Evolutionary conservation across 345 rosid genomes (phyloP).

Genomic region (Rhodamnia argentea): DNA sequence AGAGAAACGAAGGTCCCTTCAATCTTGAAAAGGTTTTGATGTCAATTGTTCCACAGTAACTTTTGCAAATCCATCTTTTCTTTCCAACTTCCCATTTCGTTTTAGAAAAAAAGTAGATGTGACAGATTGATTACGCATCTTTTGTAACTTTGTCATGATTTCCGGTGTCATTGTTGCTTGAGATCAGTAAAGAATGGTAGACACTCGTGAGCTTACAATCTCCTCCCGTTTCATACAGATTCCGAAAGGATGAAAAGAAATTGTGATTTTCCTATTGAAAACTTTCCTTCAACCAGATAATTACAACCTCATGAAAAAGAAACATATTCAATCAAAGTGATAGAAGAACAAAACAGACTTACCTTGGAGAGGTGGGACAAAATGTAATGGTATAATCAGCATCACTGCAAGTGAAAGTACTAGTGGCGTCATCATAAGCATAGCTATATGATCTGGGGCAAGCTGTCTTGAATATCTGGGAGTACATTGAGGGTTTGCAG

Average conservation of each 20-base stretch:
- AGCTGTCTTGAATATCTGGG: slow-evolving; percentile 48
- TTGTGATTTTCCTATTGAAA: not conserved
- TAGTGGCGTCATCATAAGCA: slow-evolving; percentile 64
- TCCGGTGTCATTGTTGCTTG: not conserved
- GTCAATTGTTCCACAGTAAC: not conserved
- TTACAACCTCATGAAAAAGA: not conserved
- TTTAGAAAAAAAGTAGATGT: not conserved
- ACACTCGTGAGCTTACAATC: not conserved
- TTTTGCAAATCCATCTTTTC: not conserved
- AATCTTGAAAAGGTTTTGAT: not conserved
- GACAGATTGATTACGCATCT: not conserved
- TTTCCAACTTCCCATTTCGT: not conserved
- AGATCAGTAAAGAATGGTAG: not conserved
- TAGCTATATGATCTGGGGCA: slow-evolving; percentile 74
- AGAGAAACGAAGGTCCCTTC: not conserved
- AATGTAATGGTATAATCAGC: slow-evolving; percentile 54
- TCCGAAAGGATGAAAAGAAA: not conserved
- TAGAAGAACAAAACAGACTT: not conserved
- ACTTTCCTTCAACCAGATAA: not conserved
- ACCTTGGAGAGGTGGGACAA: slow-evolving; percentile 23
- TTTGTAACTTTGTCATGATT: not conserved
- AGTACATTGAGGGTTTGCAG: slow-evolving; percentile 53
- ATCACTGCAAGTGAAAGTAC: slow-evolving; percentile 59
- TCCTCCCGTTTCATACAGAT: not conserved
- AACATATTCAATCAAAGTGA: not conserved